Conservation (phyloP, 2,329 filamentous ascomycete species). For the Drechslera avenae region DNA sequence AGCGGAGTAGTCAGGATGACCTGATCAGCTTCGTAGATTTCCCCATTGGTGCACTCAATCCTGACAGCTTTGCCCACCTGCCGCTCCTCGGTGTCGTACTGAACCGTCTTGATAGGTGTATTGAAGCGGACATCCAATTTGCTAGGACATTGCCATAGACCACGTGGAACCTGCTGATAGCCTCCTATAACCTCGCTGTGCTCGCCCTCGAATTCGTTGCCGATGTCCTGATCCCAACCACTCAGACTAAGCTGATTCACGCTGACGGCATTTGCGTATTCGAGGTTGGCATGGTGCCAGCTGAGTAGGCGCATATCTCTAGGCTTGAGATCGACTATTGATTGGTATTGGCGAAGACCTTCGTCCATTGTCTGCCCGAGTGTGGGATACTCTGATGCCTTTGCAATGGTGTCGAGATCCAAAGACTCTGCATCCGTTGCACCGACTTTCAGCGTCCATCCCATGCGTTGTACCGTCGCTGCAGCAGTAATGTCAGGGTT, state of each 20-base stretch:
- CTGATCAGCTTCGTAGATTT: conserved; percentile 79
- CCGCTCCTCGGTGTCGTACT: conserved; percentile 53
- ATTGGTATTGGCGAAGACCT: conserved; percentile 85
- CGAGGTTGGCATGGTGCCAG: conserved; percentile 97
- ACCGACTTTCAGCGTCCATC: conserved; percentile 75
- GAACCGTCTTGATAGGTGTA: conserved; percentile 74
- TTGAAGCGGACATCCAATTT: conserved; percentile 78
- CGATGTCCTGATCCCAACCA: conserved; percentile 96
- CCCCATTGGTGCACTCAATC: conserved; percentile 75
- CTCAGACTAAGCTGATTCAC: conserved; percentile 84
- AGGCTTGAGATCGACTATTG: conserved; percentile 78
- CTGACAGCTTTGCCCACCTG: conserved; percentile 32
- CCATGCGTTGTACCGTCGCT: conserved; percentile 77
- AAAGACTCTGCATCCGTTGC: conserved; percentile 68
- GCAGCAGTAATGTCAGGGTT: conserved; percentile 74
- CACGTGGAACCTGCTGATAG: conserved; percentile 91
- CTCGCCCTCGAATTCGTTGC: conserved; percentile 94
- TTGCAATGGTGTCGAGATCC: conserved; percentile 70
- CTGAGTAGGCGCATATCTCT: conserved; percentile 91
- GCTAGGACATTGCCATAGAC: conserved; percentile 76
- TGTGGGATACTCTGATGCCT: conserved; percentile 67
- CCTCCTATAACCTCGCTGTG: conserved; percentile 94
- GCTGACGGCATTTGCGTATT: conserved; percentile 94
- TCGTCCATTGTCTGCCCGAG: conserved; percentile 91
- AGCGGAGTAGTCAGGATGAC: conserved; percentile 90